Evolutionary conservation across 1,284 basidiomycete species (phyloP).

Genomic region (Melampsora americana): DNA sequence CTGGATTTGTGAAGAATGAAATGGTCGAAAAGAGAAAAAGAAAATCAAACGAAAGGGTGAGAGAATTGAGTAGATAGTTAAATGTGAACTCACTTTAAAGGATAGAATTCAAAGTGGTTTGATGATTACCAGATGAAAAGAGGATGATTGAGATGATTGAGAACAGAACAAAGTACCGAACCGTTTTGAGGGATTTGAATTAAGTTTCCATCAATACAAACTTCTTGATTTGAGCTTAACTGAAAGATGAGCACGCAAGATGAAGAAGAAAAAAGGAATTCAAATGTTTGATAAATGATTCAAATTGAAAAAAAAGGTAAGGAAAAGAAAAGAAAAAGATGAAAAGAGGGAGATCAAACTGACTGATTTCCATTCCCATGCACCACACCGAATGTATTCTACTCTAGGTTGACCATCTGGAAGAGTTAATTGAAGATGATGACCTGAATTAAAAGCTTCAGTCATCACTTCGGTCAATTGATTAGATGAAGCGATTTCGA

Average conservation of each 20-base stretch:
- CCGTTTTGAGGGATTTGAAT: conserved; percentile 7
- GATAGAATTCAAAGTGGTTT: too few relatives aligned
- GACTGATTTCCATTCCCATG: conserved; percentile 81
- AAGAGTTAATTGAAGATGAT: conserved; percentile 64
- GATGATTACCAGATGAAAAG: background rate
- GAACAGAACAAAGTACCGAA: conserved; percentile 18
- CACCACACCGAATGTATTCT: conserved; percentile 74
- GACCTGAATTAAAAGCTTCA: conserved; percentile 69
- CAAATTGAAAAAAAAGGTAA: too few relatives aligned
- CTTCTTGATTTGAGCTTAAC: conserved; percentile 2
- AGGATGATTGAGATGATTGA: background rate
- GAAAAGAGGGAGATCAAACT: conserved; percentile 54
- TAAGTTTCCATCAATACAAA: conserved; percentile 37
- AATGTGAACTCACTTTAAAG: too few relatives aligned
- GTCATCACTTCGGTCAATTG: conserved; percentile 60
- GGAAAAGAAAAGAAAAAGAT: too few relatives aligned
- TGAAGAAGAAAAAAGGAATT: too few relatives aligned
- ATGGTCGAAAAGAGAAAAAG: too few relatives aligned
- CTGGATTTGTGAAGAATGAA: too few relatives aligned
- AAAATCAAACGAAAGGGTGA: too few relatives aligned
- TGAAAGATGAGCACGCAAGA: too few relatives aligned
- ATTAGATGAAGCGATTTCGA: conserved; percentile 58
- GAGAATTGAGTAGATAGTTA: too few relatives aligned
- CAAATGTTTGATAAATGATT: too few relatives aligned
- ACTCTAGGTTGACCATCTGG: conserved; percentile 63